phyloP scores from a whole-genome alignment of 2,329 filamentous ascomycete genomes.

The Juglanconis sp. region DNA sequence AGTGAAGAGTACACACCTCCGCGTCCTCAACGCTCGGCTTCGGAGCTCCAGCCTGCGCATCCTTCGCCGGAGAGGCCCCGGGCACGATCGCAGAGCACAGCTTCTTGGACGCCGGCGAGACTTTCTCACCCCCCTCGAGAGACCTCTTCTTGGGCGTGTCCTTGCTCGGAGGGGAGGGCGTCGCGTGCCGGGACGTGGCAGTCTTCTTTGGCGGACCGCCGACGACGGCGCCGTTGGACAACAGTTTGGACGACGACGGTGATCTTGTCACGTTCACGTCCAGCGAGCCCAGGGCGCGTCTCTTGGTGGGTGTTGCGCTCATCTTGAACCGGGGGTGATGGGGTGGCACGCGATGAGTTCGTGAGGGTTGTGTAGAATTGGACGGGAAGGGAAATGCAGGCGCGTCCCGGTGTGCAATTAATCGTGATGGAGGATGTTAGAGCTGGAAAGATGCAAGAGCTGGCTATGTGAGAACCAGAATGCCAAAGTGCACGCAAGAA shows the following conservation, averaged over 20 bases:
- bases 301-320: slow-evolving; percentile 37
- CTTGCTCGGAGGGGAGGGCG: slow-evolving; percentile 9
- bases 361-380: background rate
- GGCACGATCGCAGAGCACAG: slow-evolving; percentile 20
- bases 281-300: slow-evolving; percentile 47
- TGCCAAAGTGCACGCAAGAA: background rate
- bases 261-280: slow-evolving; percentile 38
- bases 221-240: background rate
- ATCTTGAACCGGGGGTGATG: background rate
- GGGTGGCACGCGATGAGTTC: slow-evolving; percentile 6
- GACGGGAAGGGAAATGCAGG: background rate
- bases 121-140: background rate
- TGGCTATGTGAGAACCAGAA: background rate
- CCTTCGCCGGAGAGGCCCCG: background rate
- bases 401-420: background rate
- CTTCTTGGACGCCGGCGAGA: slow-evolving; percentile 20
- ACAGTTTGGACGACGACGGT: slow-evolving; percentile 26
- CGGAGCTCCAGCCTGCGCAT: background rate
- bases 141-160: slow-evolving; percentile 15
- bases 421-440: too few species aligned
- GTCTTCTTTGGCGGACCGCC: slow-evolving; percentile 14
- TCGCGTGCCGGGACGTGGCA: slow-evolving; percentile 11
- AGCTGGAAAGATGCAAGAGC: background rate
- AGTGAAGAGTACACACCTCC: slow-evolving; percentile 1
- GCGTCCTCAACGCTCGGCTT: background rate